Base-by-base conservation (phyloP, 1,139 yeast genomes). In the Debaryomyces psychrophilus region DNA sequence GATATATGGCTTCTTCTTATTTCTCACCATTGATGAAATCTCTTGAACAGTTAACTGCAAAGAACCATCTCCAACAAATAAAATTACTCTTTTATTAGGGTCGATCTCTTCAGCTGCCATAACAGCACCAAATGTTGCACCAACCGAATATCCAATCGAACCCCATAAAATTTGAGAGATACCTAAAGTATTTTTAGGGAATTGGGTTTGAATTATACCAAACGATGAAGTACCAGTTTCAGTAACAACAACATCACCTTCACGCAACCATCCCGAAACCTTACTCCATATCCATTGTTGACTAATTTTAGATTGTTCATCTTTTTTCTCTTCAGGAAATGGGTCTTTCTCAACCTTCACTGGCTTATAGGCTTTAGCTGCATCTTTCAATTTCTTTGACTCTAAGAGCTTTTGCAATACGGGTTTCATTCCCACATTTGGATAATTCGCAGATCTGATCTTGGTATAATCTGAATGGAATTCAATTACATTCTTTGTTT, bases 191-290 rank as follows among this genome's bases (percentile, higher is more conserved):
- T 66, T 59, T 41, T 61, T 60, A 3, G 76, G 76, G 53, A 62
- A 71, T 40, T 62, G 53, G 5, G 74, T 60, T 55, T 70, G 76
- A 27, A 70, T 61, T 11, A 71, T 70, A 45, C 76, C 76, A 48
- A 71, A 71, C n/a, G 74, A 69, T 8, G 75, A 65, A 11, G 76
- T 71, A 43, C 76, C 76, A 17, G 76, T 69, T 52, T 70, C 76
- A 17, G 74, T 62, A 28, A 70, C 55, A 34, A 71, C 60, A 33
- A 68, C 57, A 53, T 71, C 76, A 43, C 71, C 74, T 47, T 65
- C 67, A 44, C 55, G 59, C 52, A 71, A 68, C 66, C 69, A 71
- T 5, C 58, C 50, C 11, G 68, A 57, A 11, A 69, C 56, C 43
- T 62, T 61, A 31, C 65, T 56, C 76, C 76, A 71, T 41, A 71